phyloP scores from a whole-genome alignment of 2,329 filamentous ascomycete genomes.

The Scytalidium sp. region DNA sequence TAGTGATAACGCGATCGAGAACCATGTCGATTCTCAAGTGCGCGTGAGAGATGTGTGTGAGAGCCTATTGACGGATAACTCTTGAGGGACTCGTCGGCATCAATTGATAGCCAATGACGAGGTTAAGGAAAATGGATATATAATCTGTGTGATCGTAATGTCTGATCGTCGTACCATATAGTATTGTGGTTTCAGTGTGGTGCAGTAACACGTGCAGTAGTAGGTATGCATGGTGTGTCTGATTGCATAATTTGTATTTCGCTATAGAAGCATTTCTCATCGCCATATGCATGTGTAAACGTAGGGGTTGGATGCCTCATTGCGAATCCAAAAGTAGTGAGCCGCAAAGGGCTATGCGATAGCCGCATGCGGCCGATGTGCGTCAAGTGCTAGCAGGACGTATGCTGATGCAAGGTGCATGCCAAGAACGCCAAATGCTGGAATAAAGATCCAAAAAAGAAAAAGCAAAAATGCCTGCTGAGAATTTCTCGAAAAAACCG shows the following conservation, averaged over 20 bases:
- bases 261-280: background rate
- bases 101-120: background rate
- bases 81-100: background rate
- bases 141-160: background rate
- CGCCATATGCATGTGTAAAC: background rate
- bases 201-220: background rate
- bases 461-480: conserved; percentile 1
- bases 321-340: background rate
- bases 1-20: background rate
- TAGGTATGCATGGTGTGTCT: background rate
- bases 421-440: conserved; percentile 5
- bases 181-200: background rate
- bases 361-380: background rate
- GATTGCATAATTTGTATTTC: background rate
- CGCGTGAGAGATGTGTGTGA: background rate
- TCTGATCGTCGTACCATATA: background rate
- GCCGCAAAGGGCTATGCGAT: background rate
- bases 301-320: background rate
- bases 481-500: background rate
- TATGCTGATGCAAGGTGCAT: conserved; percentile 5
- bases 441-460: conserved; percentile 1
- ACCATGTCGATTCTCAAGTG: too few species aligned
- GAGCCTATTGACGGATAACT: background rate
- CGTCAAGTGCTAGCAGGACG: conserved; percentile 4
- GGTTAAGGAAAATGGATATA: background rate